Base-by-base conservation (phyloP, 225 moss, liverwort and hornwort genomes). In the Asterella californica region DNA sequence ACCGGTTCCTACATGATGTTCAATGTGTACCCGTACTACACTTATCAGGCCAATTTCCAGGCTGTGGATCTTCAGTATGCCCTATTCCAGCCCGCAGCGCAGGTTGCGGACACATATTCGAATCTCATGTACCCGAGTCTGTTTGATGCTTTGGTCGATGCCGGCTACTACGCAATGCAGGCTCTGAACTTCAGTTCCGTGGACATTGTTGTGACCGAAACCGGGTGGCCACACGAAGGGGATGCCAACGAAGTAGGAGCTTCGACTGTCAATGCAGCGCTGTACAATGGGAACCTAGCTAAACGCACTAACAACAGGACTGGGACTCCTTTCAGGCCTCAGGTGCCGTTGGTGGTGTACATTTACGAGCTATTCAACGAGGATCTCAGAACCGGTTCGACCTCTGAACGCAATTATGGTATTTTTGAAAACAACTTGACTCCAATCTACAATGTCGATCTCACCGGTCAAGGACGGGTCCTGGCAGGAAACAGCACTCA, bases 161-260 rank as follows among this genome's bases (percentile, higher is more conserved):
- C 89, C 9, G 70, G 81, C 2, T 89, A 87, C 74, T 57, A 74
- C 10, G 90, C 90, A 9, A 69, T 88, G 80, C 37, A 0, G 9
- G 36, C 47, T 4, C 34, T 85, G 27, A 83, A 85, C 9, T 87
- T 84, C 66, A 57, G 24, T 24, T 77, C 80, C 34, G 50, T 89
- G 15, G 64, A 38, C 37, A 52, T 90, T 33, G 64, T 87, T 12
- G 84, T 90, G 19, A 84, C 79, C 0, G 87, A 89, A 64, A 88
- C 89, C 15, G 90, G 90, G 4, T 90, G 90, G 90, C 90, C 90
- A 4, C 82, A 83, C 5, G 38, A 38, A 5, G 90, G 90, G 14
- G 90, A 89, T 18, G 63, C 89, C 21, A 84, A 83, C 36, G 85
- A 90, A 75, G 71, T 85, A 6, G 90, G 90, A 14, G 86, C 83